These are phyloP conservation scores for Alternaria consortialis DNA, from an alignment of 2,329 filamentous ascomycete species.

Conservation along the genomic window DNA sequence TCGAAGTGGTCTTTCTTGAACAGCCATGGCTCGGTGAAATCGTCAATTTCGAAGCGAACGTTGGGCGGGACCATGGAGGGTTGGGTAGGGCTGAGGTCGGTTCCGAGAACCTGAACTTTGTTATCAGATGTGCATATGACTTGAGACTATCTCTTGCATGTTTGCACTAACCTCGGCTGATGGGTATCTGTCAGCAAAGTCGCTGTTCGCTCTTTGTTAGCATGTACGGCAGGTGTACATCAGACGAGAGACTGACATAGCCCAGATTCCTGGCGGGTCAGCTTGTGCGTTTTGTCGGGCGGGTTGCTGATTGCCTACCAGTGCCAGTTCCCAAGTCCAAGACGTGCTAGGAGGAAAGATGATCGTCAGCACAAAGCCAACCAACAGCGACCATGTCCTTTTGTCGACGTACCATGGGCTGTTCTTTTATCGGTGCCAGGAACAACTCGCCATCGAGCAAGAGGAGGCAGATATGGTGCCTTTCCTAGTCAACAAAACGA, in stretches of 20 bases:
- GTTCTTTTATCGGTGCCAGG: slow-evolving; percentile 32
- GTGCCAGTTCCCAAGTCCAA: slow-evolving; percentile 56
- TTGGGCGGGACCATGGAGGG: slow-evolving; percentile 47
- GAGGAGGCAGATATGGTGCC: slow-evolving; percentile 40
- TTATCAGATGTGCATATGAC: no score
- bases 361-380: neutral
- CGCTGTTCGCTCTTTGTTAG: slow-evolving; percentile 23
- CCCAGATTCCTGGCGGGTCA: slow-evolving; percentile 51
- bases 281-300: slow-evolving; percentile 5
- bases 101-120: slow-evolving; percentile 39
- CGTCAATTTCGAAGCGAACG: slow-evolving; percentile 44
- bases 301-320: slow-evolving; percentile 18
- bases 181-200: slow-evolving; percentile 53
- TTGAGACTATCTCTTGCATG: neutral
- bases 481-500: slow-evolving; percentile 14
- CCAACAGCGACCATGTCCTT: neutral
- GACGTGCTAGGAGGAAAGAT: slow-evolving; percentile 35
- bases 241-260: slow-evolving; percentile 37
- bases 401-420: slow-evolving; percentile 29
- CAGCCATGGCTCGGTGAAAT: slow-evolving; percentile 43
- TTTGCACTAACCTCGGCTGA: slow-evolving; percentile 34
- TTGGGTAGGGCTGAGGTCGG: slow-evolving; percentile 53
- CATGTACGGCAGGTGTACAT: neutral
- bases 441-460: slow-evolving; percentile 35
- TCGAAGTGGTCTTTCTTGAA: slow-evolving; percentile 36